Conservation (phyloP, 495 filamentous ascomycete genomes). For the Aspergillus heteromorphus region DNA sequence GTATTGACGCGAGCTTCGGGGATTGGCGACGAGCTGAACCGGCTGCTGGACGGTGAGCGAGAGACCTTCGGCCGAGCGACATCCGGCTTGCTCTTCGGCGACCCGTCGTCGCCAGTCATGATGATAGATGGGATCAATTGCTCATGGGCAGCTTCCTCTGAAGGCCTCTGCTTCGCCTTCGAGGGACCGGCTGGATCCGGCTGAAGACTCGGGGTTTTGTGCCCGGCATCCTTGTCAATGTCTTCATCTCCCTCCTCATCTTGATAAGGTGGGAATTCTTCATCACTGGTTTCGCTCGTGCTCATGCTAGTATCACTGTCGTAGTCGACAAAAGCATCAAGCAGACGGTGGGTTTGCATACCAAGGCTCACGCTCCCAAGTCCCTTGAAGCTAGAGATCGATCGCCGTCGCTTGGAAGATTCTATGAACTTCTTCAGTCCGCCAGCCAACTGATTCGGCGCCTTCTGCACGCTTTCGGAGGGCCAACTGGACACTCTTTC, state of each 20-base stretch:
- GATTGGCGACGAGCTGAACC: conserved; percentile 69
- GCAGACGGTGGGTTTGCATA: conserved; percentile 71
- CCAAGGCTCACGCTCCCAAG: conserved; percentile 61
- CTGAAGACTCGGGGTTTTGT: conserved; percentile 12
- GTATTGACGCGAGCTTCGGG: conserved; percentile 63
- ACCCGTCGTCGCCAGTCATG: conserved; percentile 44
- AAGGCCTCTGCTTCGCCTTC: conserved; percentile 1
- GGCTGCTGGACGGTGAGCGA: conserved; percentile 39
- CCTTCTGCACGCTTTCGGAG: conserved; percentile 44
- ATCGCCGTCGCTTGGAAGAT: conserved; percentile 50
- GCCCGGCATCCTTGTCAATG: conserved; percentile 7
- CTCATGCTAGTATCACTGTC: conserved; percentile 46
- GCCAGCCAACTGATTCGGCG: conserved; percentile 36
- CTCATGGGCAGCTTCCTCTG: conserved; percentile 2
- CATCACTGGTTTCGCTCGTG: conserved; percentile 42
- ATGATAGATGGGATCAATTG: conserved; percentile 43
- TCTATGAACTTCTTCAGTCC: conserved; percentile 47
- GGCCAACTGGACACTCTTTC: conserved; percentile 41
- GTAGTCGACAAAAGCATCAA: conserved; percentile 56
- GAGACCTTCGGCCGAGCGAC: conserved; percentile 22
- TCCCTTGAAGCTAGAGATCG: conserved; percentile 58
- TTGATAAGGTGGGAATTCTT: conserved; percentile 37
- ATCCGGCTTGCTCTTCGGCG: conserved; percentile 27
- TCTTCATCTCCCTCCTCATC: conserved; percentile 28
- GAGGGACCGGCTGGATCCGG: conserved; percentile 5